Evolutionary conservation across 306 rosid species (phyloP).

Genomic region (Pueraria montana): DNA sequence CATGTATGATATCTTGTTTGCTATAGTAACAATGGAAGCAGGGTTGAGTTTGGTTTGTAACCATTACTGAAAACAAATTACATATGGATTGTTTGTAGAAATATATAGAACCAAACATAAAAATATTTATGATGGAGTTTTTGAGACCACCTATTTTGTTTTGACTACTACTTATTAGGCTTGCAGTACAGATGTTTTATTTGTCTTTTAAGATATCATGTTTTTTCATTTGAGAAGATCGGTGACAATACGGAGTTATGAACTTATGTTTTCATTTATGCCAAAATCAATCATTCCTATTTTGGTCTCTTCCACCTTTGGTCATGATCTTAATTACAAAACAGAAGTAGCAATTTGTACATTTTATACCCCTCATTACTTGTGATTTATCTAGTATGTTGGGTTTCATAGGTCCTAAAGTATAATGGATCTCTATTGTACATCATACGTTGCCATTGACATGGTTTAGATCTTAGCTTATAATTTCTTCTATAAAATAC

Average conservation of each 20-base stretch:
- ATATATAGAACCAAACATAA: neutral
- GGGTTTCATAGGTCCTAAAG: constrained; percentile 33
- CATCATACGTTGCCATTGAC: constrained; percentile 18
- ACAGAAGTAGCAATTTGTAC: neutral
- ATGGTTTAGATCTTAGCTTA: neutral
- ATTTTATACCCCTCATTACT: neutral
- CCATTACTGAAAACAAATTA: neutral
- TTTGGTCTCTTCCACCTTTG: neutral
- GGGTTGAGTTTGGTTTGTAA: constrained; percentile 6
- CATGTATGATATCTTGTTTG: neutral
- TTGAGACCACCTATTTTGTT: neutral
- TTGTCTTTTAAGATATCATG: too few relatives aligned
- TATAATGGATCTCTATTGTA: constrained; percentile 12
- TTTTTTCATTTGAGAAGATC: constrained; percentile 27
- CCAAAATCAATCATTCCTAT: neutral
- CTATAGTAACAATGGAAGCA: neutral
- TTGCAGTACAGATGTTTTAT: constrained; percentile 1
- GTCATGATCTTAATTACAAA: neutral
- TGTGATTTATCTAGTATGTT: neutral
- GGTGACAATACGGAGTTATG: neutral
- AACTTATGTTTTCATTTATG: neutral
- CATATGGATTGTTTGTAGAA: neutral
- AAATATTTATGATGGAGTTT: constrained; percentile 4
- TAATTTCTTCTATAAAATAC: neutral
- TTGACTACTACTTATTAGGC: neutral